These are phyloP conservation scores for Babesia bigemina DNA, from an alignment of 169 alveolate genomes.

Conservation along the genomic window DNA sequence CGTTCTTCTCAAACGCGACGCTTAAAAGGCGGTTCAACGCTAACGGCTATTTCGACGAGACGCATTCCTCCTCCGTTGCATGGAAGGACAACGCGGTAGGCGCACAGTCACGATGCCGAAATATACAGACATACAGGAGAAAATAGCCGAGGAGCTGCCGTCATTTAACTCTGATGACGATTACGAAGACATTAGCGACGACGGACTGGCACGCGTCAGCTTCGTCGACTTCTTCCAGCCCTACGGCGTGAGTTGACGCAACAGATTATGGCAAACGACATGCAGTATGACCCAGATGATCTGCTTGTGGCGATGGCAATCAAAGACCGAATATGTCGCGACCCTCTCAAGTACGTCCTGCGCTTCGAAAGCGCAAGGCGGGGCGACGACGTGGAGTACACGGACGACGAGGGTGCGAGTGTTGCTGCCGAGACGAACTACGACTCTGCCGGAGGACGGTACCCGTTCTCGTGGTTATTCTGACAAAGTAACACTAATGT, in stretches of 20 bases:
- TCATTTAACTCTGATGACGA: slow-evolving; percentile 7
- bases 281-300: slow-evolving; percentile 11
- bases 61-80: slow-evolving; percentile 28
- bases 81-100: slow-evolving; percentile 50
- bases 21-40: slow-evolving; percentile 28
- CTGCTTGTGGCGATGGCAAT: slow-evolving; percentile 47
- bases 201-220: background rate
- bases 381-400: slow-evolving; percentile 17
- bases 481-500: background rate
- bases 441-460: slow-evolving; percentile 29
- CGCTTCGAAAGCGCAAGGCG: slow-evolving; percentile 21
- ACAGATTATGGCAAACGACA: background rate
- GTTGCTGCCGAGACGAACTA: background rate
- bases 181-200: background rate
- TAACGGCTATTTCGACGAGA: slow-evolving; percentile 6
- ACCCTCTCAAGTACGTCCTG: slow-evolving; percentile 64
- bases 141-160: slow-evolving; percentile 8
- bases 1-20: slow-evolving; percentile 54
- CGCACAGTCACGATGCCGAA: background rate
- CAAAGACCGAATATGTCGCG: slow-evolving; percentile 41
- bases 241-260: background rate
- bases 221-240: slow-evolving; percentile 55
- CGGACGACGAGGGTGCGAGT: slow-evolving; percentile 27
- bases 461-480: slow-evolving; percentile 69
- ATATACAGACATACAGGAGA: background rate